A percentile compares a stretch with the other conserved stretches of the same genome.
Evolutionary conservation across 192 early-diverging fungal genomes (phyloP).

Genomic region (Entomortierella beljakovae): DNA sequence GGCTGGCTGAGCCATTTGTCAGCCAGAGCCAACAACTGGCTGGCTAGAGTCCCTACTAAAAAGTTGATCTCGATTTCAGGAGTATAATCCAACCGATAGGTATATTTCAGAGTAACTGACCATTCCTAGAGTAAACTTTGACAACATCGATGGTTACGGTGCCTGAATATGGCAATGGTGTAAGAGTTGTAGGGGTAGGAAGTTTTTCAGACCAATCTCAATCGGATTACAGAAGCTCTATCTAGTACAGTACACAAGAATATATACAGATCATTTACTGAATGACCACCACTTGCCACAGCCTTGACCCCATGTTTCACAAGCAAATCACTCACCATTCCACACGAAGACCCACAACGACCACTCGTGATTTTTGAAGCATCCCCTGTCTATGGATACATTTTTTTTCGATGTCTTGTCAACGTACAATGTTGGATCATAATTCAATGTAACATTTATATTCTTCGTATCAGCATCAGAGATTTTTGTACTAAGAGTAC

Average conservation of each 20-base stretch:
- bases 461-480: not conserved
- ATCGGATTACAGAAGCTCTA: not conserved
- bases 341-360: constrained; percentile 32
- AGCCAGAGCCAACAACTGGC: too few species aligned
- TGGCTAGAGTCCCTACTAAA: too few species aligned
- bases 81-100: constrained; percentile 31
- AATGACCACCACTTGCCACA: constrained; percentile 11
- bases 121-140: not conserved
- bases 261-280: constrained; percentile 1
- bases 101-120: constrained; percentile 15
- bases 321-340: constrained; percentile 10
- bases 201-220: not conserved
- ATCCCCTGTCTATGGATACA: constrained; percentile 19
- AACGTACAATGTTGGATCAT: not conserved
- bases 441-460: not conserved
- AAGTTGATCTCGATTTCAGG: constrained; percentile 13
- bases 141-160: not conserved
- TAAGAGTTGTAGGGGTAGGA: not conserved
- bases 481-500: constrained; percentile 2
- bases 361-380: constrained; percentile 15
- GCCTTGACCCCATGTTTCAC: constrained; percentile 17
- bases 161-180: not conserved
- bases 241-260: constrained; percentile 29
- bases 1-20: not conserved
- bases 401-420: not conserved